phyloP scores from a whole-genome alignment of 1,284 basidiomycete genomes.

The Apiotrichum porosum region DNA sequence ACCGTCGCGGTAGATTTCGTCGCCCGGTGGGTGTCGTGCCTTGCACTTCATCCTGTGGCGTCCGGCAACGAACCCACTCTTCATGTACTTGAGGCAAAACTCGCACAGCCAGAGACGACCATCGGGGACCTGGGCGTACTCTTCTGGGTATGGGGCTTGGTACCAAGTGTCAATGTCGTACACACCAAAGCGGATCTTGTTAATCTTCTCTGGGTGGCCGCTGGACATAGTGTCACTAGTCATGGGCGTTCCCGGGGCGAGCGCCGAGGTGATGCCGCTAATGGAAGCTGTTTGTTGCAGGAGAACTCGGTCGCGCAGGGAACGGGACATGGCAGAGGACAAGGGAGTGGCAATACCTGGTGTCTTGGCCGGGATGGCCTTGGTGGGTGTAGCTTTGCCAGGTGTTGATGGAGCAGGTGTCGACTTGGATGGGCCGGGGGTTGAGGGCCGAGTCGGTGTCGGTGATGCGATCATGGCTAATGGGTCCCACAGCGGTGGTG shows the following conservation, averaged over 20 bases:
- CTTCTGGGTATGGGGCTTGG: conserved; percentile 97
- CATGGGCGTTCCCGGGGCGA: conserved; percentile 5
- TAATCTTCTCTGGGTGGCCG: conserved; percentile 54
- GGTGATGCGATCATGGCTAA: conserved; percentile 11
- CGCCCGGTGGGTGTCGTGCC: conserved; percentile 87
- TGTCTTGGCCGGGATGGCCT: neutral
- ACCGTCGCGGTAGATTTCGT: conserved; percentile 95
- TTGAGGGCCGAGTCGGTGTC: neutral
- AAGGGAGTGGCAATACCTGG: conserved; percentile 3
- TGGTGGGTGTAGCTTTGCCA: neutral
- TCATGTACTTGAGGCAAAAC: conserved; percentile 98
- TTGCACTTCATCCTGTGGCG: conserved; percentile 94
- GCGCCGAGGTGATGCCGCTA: conserved; percentile 4
- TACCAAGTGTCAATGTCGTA: conserved; percentile 98
- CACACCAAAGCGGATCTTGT: conserved; percentile 84
- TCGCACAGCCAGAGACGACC: conserved; percentile 96
- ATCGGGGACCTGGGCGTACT: conserved; percentile 89
- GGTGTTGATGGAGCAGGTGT: conserved; percentile 3
- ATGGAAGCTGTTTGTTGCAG: conserved; percentile 28
- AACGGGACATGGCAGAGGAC: conserved; percentile 17
- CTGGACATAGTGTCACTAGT: conserved; percentile 1
- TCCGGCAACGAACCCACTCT: conserved; percentile 80
- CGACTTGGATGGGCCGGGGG: neutral
- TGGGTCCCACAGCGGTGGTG: conserved; percentile 26
- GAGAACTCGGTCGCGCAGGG: conserved; percentile 40